Evolutionary conservation across 768 basidiomycete species (phyloP).

Genomic region (Royoungia palumana): DNA sequence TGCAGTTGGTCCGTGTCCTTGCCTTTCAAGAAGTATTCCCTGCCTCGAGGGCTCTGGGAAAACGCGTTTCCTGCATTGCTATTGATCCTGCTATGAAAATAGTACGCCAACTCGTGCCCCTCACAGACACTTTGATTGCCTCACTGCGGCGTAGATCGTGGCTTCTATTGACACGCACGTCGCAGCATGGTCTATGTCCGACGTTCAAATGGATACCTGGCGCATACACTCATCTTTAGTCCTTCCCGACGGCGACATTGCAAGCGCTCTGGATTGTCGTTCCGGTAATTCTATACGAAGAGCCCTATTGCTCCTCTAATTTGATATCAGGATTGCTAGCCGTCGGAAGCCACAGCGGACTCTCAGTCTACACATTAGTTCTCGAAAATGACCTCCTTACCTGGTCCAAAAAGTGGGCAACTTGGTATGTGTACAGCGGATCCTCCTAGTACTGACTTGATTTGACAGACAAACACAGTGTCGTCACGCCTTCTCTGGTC

Average conservation of each 20-base stretch:
- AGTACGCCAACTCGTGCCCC: slow-evolving; percentile 43
- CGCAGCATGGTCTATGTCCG: slow-evolving; percentile 78
- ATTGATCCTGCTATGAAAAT: slow-evolving; percentile 81
- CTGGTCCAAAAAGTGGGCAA: slow-evolving; percentile 79
- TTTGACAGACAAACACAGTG: slow-evolving; percentile 33
- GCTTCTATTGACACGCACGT: slow-evolving; percentile 66
- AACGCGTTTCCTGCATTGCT: slow-evolving; percentile 56
- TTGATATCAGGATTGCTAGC: slow-evolving; percentile 63
- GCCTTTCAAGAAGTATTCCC: slow-evolving; percentile 84
- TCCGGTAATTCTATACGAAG: slow-evolving; percentile 49
- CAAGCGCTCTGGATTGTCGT: slow-evolving; percentile 69
- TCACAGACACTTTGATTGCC: slow-evolving; percentile 6
- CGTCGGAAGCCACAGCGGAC: slow-evolving; percentile 54
- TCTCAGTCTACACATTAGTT: slow-evolving; percentile 75
- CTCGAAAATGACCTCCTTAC: slow-evolving; percentile 80
- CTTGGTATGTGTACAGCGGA: slow-evolving; percentile 42
- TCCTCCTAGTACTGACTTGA: slow-evolving; percentile 9
- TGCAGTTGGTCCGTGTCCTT: slow-evolving; percentile 64
- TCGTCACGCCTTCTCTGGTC: slow-evolving; percentile 46
- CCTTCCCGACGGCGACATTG: slow-evolving; percentile 50
- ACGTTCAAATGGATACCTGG: slow-evolving; percentile 61
- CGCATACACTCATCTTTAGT: slow-evolving; percentile 76
- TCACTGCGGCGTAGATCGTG: slow-evolving; percentile 51
- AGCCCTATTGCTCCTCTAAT: slow-evolving; percentile 23
- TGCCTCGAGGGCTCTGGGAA: slow-evolving; percentile 40